Evolutionary conservation across 768 basidiomycete species (phyloP).

Genomic region (Boletus bicolor): DNA sequence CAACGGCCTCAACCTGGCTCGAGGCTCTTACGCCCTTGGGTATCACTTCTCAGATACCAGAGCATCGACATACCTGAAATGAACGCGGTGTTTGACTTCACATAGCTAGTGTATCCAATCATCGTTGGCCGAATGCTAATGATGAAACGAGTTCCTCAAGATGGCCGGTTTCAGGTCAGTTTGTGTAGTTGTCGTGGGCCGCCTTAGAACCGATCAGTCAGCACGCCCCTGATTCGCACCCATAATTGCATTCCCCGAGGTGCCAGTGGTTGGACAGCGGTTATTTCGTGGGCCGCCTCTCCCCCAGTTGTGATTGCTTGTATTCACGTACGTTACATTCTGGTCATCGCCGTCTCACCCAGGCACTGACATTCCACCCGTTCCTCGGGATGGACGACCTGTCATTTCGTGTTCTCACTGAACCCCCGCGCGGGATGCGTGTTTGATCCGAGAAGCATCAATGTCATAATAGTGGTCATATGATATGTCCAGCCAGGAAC

Average conservation of each 20-base stretch:
- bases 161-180: too few species aligned
- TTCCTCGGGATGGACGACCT: too few species aligned
- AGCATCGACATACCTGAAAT: neutral
- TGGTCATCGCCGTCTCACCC: neutral
- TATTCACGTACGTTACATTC: neutral
- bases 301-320: too few species aligned
- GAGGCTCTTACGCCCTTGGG: neutral
- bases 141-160: neutral
- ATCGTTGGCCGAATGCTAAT: neutral
- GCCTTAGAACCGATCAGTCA: neutral
- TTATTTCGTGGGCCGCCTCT: neutral
- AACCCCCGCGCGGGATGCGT: neutral
- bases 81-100: neutral
- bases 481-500: neutral
- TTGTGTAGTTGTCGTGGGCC: neutral
- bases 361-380: neutral
- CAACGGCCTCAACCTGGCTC: neutral
- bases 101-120: neutral
- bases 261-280: neutral
- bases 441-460: neutral
- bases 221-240: neutral
- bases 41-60: neutral
- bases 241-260: neutral
- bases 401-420: neutral
- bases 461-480: neutral